phyloP scores from a whole-genome alignment of 2,329 filamentous ascomycete species.

The Penicillium sp. region DNA sequence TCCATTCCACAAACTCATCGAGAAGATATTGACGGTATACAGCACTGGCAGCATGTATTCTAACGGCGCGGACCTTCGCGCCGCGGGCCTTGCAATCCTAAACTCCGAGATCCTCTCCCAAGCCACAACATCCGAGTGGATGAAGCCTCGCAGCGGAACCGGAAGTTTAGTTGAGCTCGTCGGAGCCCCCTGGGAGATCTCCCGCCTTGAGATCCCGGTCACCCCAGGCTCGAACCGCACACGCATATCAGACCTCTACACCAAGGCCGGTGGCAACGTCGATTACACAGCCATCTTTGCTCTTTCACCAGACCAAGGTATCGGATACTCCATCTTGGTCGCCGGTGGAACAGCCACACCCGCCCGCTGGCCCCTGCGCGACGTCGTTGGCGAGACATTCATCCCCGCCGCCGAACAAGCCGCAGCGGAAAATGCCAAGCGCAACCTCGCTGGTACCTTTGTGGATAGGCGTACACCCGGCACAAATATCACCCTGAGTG shows the following conservation, averaged over 20 bases:
- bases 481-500: slow-evolving; percentile 1
- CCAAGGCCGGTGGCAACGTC: slow-evolving; percentile 9
- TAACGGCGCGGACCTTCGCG: slow-evolving; percentile 6
- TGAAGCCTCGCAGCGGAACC: slow-evolving; percentile 14
- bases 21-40: neutral
- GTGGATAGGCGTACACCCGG: neutral
- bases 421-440: slow-evolving; percentile 3
- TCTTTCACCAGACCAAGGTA: slow-evolving; percentile 12
- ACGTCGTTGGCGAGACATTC: slow-evolving; percentile 8
- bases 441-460: slow-evolving; percentile 9
- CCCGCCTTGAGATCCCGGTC: slow-evolving; percentile 7
- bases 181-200: slow-evolving; percentile 13
- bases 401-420: slow-evolving; percentile 11
- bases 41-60: slow-evolving; percentile 9
- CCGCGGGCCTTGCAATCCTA: slow-evolving; percentile 9
- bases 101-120: slow-evolving; percentile 8
- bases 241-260: slow-evolving; percentile 13
- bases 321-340: slow-evolving; percentile 9
- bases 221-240: slow-evolving; percentile 11
- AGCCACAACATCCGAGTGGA: slow-evolving; percentile 10
- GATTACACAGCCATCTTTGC: slow-evolving; percentile 11
- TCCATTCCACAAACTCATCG: neutral
- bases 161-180: slow-evolving; percentile 11
- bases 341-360: slow-evolving; percentile 3
- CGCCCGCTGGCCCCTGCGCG: slow-evolving; percentile 9